Evolutionary conservation across 2,329 filamentous ascomycete genomes (phyloP), one percentile per base, ranked within the genome.

Genomic region (Lecanicillium sp.): DNA sequence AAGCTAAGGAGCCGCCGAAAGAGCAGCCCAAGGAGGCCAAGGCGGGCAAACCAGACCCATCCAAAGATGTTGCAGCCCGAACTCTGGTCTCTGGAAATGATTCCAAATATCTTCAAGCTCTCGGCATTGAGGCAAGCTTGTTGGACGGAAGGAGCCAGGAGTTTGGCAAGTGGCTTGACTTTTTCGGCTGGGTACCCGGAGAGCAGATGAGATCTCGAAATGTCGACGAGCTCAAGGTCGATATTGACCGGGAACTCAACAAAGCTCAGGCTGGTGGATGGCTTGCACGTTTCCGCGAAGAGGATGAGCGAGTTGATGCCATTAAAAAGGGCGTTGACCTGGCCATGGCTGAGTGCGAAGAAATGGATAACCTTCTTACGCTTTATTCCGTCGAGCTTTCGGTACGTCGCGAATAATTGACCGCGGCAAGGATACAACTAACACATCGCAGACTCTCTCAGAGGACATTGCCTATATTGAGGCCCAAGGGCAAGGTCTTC

Each of bases 401-500:
- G 51, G 85, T 90, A 72, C 68, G 83, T 63, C 14, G 9, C 13
- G n/a, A 12, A 29, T 3, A 20, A 12, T 29, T 15, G 7, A 11
- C 18, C 13, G 19, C 22, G 38, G 38, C 29, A 27, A 4, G 9
- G 31, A 9, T 9, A 13, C 17, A 14, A 42, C 49, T 52, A 43
- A 56, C 33, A 16, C 9, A 6, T 2, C 19, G 17, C 53, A 94
- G 83, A 96, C 89, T 35, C 71, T 98, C 20, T 88, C 89, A 41
- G 90, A 96, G 35, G 92, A 98, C 52, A 94, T 98, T 50, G 82
- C 88, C 4, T 96, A 94, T 56, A 96, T 98, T 47, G 92, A 98
- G 64, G 88, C 92, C 2, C 92, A 98, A 60, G 89, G 87, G 6
- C 90, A 98, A 63, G 92, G 92, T 67, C 68, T 98, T 33, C 92